A percentile compares a stretch with the other conserved stretches of the same genome.
Conservation (phyloP, 768 basidiomycete species). For the Lactarius sp. region DNA sequence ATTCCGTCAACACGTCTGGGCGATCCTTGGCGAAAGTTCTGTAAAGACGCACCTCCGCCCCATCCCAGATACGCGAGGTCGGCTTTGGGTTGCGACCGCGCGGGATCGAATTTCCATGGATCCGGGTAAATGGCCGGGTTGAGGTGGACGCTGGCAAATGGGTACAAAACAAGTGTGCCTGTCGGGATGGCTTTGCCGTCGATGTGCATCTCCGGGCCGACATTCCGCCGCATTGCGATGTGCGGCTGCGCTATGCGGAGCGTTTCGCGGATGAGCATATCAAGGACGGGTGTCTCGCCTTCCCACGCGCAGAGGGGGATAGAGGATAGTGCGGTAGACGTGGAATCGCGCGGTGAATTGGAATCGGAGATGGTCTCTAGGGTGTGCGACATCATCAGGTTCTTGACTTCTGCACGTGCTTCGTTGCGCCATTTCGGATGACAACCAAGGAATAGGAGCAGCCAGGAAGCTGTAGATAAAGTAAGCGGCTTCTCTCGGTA, state of each 20-base stretch:
- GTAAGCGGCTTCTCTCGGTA: constrained; percentile 17
- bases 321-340: constrained; percentile 47
- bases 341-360: constrained; percentile 27
- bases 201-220: constrained; percentile 67
- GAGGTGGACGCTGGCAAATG: constrained; percentile 76
- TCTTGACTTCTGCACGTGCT: constrained; percentile 56
- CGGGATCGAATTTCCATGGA: constrained; percentile 75
- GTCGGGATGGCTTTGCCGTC: constrained; percentile 65
- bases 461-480: constrained; percentile 55
- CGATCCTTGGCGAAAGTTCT: no score
- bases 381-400: constrained; percentile 36
- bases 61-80: constrained; percentile 67
- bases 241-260: constrained; percentile 76
- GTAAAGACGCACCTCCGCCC: constrained; percentile 62
- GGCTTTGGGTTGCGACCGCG: constrained; percentile 39
- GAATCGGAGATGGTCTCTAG: constrained; percentile 9
- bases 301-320: constrained; percentile 72
- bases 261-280: constrained; percentile 71
- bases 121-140: constrained; percentile 66
- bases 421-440: constrained; percentile 60
- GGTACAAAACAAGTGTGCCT: constrained; percentile 73
- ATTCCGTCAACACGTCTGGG: background rate
- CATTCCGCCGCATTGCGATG: constrained; percentile 73
- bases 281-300: constrained; percentile 59
- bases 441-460: constrained; percentile 65